phyloP scores from a whole-genome alignment of 192 early-diverging fungal species.

The Linnemannia hyalina region DNA sequence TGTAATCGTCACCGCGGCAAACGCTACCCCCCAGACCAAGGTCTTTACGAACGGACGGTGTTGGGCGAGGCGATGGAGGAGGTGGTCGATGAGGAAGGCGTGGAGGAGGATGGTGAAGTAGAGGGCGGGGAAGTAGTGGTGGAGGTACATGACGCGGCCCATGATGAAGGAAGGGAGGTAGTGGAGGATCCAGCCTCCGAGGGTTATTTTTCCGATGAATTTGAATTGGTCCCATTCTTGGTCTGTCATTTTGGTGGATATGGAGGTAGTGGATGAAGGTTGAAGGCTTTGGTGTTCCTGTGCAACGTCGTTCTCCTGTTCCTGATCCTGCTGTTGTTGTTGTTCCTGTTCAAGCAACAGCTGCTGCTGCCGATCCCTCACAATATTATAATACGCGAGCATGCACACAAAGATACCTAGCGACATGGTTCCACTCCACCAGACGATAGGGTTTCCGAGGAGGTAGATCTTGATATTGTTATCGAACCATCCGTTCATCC shows the following conservation, averaged over 20 bases:
- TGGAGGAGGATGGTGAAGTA: constrained; percentile 92
- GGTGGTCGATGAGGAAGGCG: constrained; percentile 81
- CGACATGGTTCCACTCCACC: constrained; percentile 79
- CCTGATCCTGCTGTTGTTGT: not conserved
- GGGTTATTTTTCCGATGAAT: constrained; percentile 76
- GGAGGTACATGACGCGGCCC: constrained; percentile 94
- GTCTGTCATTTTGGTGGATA: constrained; percentile 47
- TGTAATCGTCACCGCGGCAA: constrained; percentile 42
- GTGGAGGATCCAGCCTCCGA: constrained; percentile 90
- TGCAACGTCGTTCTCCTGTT: constrained; percentile 22
- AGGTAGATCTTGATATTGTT: constrained; percentile 86
- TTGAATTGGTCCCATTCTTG: constrained; percentile 75
- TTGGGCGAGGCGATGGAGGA: constrained; percentile 34
- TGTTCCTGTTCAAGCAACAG: constrained; percentile 32
- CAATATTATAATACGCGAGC: constrained; percentile 68
- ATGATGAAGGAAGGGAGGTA: constrained; percentile 94
- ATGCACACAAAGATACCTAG: constrained; percentile 63
- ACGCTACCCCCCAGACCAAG: constrained; percentile 30
- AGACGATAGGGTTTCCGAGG: constrained; percentile 90
- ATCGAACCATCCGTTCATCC: constrained; percentile 93
- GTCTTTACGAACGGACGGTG: not conserved
- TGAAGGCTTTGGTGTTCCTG: too few species aligned
- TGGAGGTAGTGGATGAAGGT: not conserved
- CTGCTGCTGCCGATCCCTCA: constrained; percentile 62
- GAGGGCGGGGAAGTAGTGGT: constrained; percentile 96